Evolutionary conservation across 1,284 basidiomycete species (phyloP), one percentile per base, ranked within the genome.

Genomic region (Lentinula novae-zelandiae): DNA sequence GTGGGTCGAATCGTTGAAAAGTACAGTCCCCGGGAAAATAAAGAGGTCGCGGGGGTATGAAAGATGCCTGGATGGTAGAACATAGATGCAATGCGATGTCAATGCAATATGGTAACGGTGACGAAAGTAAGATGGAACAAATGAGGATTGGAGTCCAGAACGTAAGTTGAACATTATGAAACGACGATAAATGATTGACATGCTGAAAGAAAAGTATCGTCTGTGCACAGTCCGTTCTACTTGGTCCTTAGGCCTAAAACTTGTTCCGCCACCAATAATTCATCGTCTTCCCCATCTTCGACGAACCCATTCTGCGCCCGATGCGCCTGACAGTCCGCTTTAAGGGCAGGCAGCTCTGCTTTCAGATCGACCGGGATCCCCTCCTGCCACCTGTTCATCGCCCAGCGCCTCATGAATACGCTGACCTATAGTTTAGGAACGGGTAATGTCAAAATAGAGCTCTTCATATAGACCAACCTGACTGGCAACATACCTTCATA

Each of bases 391-490:
- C 80, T 78, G 39, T 82, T 79, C 27, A 85, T 70, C 0, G 84
- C 86, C 87, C 87, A 89, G 58, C 15, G 82, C 67, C 81, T 77
- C 57, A 85, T 80, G 68, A 77, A 86, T n/a, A 81, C 72, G 68
- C 85, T 85, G 40, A 82, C 81, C 86, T 87, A 51, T 1, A 58
- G 13, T 27, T 27, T 27, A 4, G 3, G 27, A 27, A 27, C 27
- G 27, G 27, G 3, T 22, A 13, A 44, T 39, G 55, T 20, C 33
- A 60, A 52, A 48, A 13, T 62, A 33, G 3, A 39, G 42, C 6
- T 9, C 22, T 3, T 12, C 31, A 27, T 36, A 5, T 56, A 55
- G 33, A 50, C 7, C 4, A 33, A 58, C 5, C 57, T 56, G 33
- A 4, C 3, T 27, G 27, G 27, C 27, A 27, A 71, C 72, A 69